phyloP scores from a whole-genome alignment of 495 filamentous ascomycete species.

The Annulohypoxylon nitens region DNA sequence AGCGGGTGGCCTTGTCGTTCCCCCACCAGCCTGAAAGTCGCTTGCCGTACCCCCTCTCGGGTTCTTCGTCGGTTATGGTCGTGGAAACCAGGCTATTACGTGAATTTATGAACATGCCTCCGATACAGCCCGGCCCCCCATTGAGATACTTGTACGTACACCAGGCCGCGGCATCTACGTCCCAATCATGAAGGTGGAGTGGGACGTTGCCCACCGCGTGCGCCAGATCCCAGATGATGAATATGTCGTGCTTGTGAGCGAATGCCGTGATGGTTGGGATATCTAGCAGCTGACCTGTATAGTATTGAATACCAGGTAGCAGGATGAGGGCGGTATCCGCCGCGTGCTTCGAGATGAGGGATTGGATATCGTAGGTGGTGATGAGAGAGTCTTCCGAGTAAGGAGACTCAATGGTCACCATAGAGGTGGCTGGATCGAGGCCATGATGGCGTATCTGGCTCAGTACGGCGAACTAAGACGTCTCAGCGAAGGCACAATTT shows the following conservation, averaged over 20 bases:
- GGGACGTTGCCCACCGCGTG: constrained; percentile 95
- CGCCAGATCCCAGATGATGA: constrained; percentile 94
- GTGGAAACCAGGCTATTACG: constrained; percentile 71
- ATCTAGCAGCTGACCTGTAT: constrained; percentile 92
- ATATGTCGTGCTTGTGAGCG: constrained; percentile 80
- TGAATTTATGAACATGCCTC: constrained; percentile 87
- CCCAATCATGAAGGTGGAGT: constrained; percentile 87
- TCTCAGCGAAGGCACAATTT: constrained; percentile 38
- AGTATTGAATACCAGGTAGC: constrained; percentile 93
- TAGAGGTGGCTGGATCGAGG: constrained; percentile 73
- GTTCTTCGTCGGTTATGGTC: constrained; percentile 50
- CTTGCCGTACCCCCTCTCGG: constrained; percentile 59
- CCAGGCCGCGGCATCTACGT: constrained; percentile 97
- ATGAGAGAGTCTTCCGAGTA: constrained; percentile 66
- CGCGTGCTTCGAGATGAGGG: constrained; percentile 81
- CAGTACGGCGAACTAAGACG: constrained; percentile 82
- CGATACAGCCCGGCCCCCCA: constrained; percentile 88
- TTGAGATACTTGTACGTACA: constrained; percentile 99
- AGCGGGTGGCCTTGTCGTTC: constrained; percentile 78
- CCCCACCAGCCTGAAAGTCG: constrained; percentile 94
- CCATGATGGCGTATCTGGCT: constrained; percentile 87
- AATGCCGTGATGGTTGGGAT: constrained; percentile 85
- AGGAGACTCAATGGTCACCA: constrained; percentile 80
- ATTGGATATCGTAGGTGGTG: constrained; percentile 78
- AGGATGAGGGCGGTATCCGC: constrained; percentile 81